Evolutionary conservation across 2,329 filamentous ascomycete species (phyloP).

Genomic region (Aspergillus bombycis): DNA sequence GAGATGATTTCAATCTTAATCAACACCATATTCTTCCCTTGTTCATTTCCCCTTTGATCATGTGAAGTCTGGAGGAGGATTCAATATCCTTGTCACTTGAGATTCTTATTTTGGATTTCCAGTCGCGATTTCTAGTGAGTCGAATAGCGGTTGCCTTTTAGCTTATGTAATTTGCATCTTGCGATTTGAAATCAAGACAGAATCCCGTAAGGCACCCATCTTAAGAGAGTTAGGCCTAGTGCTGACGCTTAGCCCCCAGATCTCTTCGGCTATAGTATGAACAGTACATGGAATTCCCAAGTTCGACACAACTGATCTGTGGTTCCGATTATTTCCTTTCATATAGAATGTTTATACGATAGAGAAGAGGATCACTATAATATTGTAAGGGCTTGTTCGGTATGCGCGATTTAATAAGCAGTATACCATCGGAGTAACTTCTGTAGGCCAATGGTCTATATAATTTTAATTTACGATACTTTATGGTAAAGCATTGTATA

Average conservation of each 20-base stretch:
- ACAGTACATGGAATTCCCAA: neutral
- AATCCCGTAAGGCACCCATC: neutral
- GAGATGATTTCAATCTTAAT: neutral
- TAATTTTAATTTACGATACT: no score
- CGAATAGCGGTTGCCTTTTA: neutral
- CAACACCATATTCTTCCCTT: neutral
- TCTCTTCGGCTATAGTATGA: neutral
- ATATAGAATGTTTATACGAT: no score
- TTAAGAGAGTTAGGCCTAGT: neutral
- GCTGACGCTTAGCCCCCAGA: neutral
- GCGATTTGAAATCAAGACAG: neutral
- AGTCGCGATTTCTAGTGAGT: neutral
- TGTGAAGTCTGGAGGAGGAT: neutral
- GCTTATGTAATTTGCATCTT: neutral
- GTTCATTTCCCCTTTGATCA: accelerated
- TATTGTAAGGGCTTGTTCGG: no score
- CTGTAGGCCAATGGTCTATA: no score
- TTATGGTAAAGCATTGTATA: no score
- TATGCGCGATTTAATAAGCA: no score
- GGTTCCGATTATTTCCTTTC: no score
- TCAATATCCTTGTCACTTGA: neutral
- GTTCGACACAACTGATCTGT: no score
- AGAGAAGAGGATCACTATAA: no score
- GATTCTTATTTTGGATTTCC: neutral
- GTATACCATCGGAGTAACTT: no score